Evolutionary conservation across 2,329 filamentous ascomycete species (phyloP).

Genomic region (Penicillium sp.): DNA sequence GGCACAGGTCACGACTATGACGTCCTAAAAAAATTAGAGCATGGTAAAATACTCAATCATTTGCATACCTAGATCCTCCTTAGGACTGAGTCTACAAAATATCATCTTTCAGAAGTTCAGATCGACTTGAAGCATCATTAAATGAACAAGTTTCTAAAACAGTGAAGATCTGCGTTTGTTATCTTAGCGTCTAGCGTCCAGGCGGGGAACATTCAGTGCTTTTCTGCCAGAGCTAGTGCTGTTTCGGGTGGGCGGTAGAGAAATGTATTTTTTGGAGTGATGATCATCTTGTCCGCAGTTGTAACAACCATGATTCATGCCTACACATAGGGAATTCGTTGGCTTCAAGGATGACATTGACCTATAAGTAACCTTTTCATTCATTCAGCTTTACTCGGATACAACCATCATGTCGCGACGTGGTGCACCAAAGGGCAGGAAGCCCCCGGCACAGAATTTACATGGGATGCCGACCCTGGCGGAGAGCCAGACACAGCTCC

Average conservation of each 20-base stretch:
- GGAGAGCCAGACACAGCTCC: constrained; percentile 45
- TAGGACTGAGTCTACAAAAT: background rate
- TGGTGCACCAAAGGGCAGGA: constrained; percentile 38
- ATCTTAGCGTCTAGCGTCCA: constrained; percentile 15
- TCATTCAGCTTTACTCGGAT: no score
- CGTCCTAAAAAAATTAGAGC: background rate
- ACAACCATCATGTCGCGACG: constrained; percentile 38
- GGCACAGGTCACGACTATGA: constrained; percentile 39
- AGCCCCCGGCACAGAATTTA: constrained; percentile 43
- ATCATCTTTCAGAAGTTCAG: no score
- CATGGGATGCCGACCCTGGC: constrained; percentile 39
- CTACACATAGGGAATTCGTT: background rate
- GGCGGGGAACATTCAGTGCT: constrained; percentile 10
- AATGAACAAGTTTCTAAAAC: background rate
- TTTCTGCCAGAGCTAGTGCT: constrained; percentile 13
- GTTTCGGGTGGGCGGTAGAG: constrained; percentile 19
- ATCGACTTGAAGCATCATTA: background rate
- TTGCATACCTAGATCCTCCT: background rate
- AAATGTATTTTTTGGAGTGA: constrained; percentile 19
- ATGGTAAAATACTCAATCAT: background rate
- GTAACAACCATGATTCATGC: background rate
- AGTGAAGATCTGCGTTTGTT: constrained; percentile 14
- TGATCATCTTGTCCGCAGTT: constrained; percentile 2
- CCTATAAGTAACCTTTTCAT: no score
- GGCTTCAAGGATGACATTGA: background rate